Conservation (phyloP, 2,329 filamentous ascomycete genomes). For the Rhinocladiella mackenziei region DNA sequence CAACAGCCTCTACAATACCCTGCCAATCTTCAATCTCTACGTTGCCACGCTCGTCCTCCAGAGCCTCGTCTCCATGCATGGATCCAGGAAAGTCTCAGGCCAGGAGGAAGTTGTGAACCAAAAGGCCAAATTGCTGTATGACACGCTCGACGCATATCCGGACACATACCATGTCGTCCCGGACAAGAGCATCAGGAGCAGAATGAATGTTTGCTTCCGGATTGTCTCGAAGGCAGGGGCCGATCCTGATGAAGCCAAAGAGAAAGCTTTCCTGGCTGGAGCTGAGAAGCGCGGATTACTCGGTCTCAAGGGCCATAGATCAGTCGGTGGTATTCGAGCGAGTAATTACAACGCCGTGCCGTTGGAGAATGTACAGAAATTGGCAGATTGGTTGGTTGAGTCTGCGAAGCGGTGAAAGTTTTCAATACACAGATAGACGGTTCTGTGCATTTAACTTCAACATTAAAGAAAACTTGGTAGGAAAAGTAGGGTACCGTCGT, state of each 20-base stretch:
- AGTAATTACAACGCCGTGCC: conserved; percentile 87
- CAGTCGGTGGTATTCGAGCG: conserved; percentile 78
- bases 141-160: conserved; percentile 67
- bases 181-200: conserved; percentile 67
- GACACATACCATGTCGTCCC: conserved; percentile 70
- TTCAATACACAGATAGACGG: no score
- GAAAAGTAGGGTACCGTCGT: no score
- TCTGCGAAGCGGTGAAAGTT: conserved; percentile 38
- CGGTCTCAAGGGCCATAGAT: conserved; percentile 84
- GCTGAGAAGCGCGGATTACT: conserved; percentile 65
- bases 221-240: conserved; percentile 50
- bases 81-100: conserved; percentile 64
- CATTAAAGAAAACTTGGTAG: no score
- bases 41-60: conserved; percentile 85
- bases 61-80: conserved; percentile 62
- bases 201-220: conserved; percentile 96
- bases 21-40: conserved; percentile 92
- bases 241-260: conserved; percentile 49
- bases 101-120: conserved; percentile 69
- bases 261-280: conserved; percentile 75
- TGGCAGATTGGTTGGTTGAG: conserved; percentile 47
- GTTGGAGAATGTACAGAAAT: conserved; percentile 42
- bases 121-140: conserved; percentile 76
- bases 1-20: conserved; percentile 91
- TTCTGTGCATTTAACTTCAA: no score